Base-by-base conservation (phyloP, 2,329 filamentous ascomycete genomes). In the Cladosporium oxysporum region DNA sequence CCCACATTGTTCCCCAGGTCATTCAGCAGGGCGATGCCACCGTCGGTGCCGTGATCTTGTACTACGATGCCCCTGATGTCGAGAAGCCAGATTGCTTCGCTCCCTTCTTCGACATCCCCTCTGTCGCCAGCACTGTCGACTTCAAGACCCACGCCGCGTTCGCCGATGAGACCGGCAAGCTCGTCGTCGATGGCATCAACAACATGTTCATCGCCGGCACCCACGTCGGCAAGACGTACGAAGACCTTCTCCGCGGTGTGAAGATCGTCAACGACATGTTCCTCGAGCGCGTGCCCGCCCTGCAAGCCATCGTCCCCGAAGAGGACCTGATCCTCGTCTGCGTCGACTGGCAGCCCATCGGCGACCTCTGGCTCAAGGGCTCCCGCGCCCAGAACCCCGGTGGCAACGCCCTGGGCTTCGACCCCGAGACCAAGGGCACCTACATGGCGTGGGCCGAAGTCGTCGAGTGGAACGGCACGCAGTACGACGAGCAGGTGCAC, bases 401-500 rank as follows among this genome's bases (percentile, higher is more conserved):
- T 3, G 69, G 66, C 47, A 70, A 72, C 41, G 58, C 65, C 21
- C 62, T 71, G 5, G 70, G 70, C 44, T 47, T 72, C 47, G 59
- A 58, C n/a, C 49, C 35, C 6, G 35, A 52, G 67, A n/a, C 65
- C 67, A 28, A 58, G 68, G 58, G 58, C 26, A 60, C 62, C 64
- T 69, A 63, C 59, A 64, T 57, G 28, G 31, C 63, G 11, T 58
- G 57, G 53, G 57, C 53, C 33, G 62, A 65, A 21, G 64, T 68
- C 12, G 57, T 65, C 53, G 50, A 65, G 61, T 74, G 71, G 71
- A 63, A 52, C 16, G 63, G 66, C 49, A 61, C 66, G 10, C 53
- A 66, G 8, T 71, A 71, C 53, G 69, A 71, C 35, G 66, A 68
- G 5, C 37, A 58, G 29, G 66, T 74, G 14, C 62, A 70, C 23